Evolutionary conservation across 1,284 basidiomycete genomes (phyloP), one percentile per base, ranked within the genome.

Genomic region (Ustilago curta): DNA sequence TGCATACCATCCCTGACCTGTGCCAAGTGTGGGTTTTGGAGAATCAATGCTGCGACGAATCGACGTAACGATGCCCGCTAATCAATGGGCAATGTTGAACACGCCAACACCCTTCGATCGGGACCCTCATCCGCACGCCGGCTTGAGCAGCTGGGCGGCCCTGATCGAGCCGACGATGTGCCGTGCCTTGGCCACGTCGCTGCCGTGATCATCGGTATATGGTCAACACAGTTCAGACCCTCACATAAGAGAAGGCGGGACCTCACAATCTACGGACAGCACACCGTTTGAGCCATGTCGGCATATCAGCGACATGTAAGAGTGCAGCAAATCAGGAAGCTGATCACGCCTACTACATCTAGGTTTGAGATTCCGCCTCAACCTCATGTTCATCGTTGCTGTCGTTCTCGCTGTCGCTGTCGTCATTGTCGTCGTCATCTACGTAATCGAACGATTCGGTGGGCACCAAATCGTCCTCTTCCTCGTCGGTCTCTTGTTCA

Each of bases 221-320:
- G 14, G 35, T 37, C 35, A 37, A 16, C 35, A 37, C 35, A 37
- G 35, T 12, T 14, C 4, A 37, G 14, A 37, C 12, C 35, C 35
- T 37, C 35, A 37, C 11, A n/a, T n/a, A n/a, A 37, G 11, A 37
- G 35, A 37, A 16, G 35, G 4, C 2, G 3, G 11, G 2, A 16
- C 35, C 14, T 2, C 14, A 37, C 35, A 14, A 16, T 12, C 9
- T 12, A 14, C 35, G 14, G 35, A 37, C 35, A 37, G 35, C 35
- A 37, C 35, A 37, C 35, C 2, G 14, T 37, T 37, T 37, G 35
- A 37, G 14, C 44, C 11, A 23, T 18, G 25, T 25, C 16, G 31
- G 47, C 29, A 32, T 62, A 57, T 57, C 60, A 52, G 47, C 54
- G 54, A 63, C 35, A 37, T 16, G 35, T 37, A 2, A 14, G 14